phyloP scores from a whole-genome alignment of 768 basidiomycete genomes.

The Boletus tomentosulus region DNA sequence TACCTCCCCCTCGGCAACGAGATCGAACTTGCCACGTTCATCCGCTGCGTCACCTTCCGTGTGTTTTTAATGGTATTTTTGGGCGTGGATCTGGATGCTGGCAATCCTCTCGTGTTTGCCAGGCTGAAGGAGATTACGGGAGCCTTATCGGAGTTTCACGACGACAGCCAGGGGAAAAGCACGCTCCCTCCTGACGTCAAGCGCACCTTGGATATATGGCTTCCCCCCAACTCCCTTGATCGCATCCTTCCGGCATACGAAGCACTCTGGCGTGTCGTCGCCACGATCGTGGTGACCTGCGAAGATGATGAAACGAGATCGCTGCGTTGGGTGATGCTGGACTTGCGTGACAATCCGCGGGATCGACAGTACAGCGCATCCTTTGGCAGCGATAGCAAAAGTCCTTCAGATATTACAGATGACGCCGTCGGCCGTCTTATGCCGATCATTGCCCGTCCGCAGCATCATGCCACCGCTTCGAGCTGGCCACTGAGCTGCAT shows the following conservation, averaged over 20 bases:
- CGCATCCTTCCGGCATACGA: conserved; percentile 59
- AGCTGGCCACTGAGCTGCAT: conserved; percentile 15
- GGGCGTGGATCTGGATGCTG: conserved; percentile 20
- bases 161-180: conserved; percentile 27
- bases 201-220: conserved; percentile 35
- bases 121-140: conserved; percentile 37
- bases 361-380: conserved; percentile 20
- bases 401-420: conserved; percentile 21
- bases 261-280: conserved; percentile 58
- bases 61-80: conserved; percentile 42
- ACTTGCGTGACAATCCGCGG: conserved; percentile 34
- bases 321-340: conserved; percentile 30
- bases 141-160: conserved; percentile 42
- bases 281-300: conserved; percentile 37
- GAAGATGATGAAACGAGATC: conserved; percentile 23
- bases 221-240: conserved; percentile 42
- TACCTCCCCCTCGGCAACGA: conserved; percentile 11
- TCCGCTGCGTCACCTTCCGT: conserved; percentile 44
- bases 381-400: conserved; percentile 6
- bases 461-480: background rate
- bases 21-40: conserved; percentile 35
- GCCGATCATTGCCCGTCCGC: conserved; percentile 19
- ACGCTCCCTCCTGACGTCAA: conserved; percentile 34
- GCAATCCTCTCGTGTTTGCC: conserved; percentile 11
- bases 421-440: conserved; percentile 12